A percentile compares a stretch with the other conserved stretches of the same genome.
Evolutionary conservation across 352 stramenopile species (phyloP).

Genomic region (Globisporangium irregulare): DNA sequence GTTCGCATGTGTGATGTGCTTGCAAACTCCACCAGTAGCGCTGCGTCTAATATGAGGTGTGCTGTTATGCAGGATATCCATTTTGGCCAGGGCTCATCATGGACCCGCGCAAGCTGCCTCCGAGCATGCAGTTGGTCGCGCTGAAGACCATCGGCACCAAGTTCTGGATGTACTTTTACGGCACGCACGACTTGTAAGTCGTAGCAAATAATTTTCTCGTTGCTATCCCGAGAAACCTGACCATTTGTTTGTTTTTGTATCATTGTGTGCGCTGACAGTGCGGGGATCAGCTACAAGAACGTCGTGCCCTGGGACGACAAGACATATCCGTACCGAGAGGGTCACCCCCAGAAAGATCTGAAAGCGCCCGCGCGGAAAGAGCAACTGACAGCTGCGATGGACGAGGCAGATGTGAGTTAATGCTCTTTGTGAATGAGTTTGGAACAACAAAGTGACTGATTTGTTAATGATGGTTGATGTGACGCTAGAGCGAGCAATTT

Average conservation of each 20-base stretch:
- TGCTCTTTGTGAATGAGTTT: background rate
- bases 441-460: background rate
- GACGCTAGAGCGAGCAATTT: constrained; percentile 9
- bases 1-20: no score
- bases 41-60: background rate
- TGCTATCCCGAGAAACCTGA: background rate
- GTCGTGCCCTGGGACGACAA: constrained; percentile 13
- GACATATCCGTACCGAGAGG: constrained; percentile 14
- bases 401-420: constrained; percentile 10
- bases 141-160: constrained; percentile 10
- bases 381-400: constrained; percentile 5
- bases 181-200: constrained; percentile 18
- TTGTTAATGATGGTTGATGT: background rate
- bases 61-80: constrained; percentile 11
- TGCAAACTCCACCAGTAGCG: background rate
- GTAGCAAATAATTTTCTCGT: background rate
- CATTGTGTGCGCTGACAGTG: background rate
- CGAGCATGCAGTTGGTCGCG: constrained; percentile 9
- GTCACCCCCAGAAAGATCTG: constrained; percentile 11
- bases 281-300: constrained; percentile 12
- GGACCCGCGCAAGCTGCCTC: constrained; percentile 16
- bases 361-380: constrained; percentile 8
- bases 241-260: background rate
- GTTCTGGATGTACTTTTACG: constrained; percentile 20
- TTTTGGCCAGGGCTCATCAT: constrained; percentile 15